phyloP scores from a whole-genome alignment of 306 rosid species.

The Oxytropis ochrocephala region DNA sequence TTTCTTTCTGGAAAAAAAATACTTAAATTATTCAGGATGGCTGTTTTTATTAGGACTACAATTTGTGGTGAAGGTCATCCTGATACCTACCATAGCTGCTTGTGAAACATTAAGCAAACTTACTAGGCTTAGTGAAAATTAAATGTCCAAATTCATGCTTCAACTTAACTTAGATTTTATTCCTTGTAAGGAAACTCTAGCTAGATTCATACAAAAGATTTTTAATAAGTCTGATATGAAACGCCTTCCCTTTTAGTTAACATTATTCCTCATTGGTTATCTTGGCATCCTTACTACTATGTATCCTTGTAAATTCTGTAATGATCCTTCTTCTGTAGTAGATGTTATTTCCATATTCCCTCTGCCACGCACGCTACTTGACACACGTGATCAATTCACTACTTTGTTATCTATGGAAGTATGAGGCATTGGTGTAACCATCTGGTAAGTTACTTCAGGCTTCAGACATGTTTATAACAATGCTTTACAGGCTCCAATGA shows the following conservation, averaged over 20 bases:
- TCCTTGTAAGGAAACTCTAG: conserved; percentile 35
- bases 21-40: conserved; percentile 57
- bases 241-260: neutral
- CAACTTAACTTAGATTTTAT: conserved; percentile 43
- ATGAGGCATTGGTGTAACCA: too few species aligned
- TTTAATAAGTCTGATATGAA: conserved; percentile 21
- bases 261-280: too few species aligned
- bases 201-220: conserved; percentile 37
- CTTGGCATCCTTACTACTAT: too few species aligned
- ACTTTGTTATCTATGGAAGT: too few species aligned
- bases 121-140: conserved; percentile 70
- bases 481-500: too few species aligned
- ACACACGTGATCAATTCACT: too few species aligned
- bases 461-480: too few species aligned
- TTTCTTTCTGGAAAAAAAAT: conserved; percentile 53
- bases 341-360: too few species aligned
- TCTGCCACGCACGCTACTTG: too few species aligned
- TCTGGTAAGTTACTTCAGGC: too few species aligned
- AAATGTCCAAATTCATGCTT: conserved; percentile 53
- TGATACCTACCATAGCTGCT: conserved; percentile 68
- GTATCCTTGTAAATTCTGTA: too few species aligned
- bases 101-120: conserved; percentile 75
- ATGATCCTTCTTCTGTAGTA: too few species aligned
- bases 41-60: conserved; percentile 73
- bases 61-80: conserved; percentile 89